Base-by-base conservation (phyloP, 495 filamentous ascomycete species). In the Elaphomyces granulatus region DNA sequence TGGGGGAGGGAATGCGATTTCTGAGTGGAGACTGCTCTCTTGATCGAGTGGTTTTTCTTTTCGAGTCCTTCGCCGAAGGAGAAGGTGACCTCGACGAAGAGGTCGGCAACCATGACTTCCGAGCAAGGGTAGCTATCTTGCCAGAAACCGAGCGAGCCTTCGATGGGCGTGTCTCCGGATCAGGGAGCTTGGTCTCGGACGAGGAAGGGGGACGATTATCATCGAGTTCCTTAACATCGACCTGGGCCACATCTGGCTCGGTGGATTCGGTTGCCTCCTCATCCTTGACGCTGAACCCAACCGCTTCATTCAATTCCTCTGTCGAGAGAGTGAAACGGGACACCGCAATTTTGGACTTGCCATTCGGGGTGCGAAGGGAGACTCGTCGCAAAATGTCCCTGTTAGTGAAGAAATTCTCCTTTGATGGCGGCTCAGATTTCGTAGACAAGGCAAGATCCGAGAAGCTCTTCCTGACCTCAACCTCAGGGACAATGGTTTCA, bases 51-150 rank as follows among this genome's bases (percentile, higher is more conserved):
- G 61, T 31, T 55, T 65, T 45, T 36, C 58, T 48, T 49, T 65
- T 58, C 7, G 50, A 36, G 32, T 50, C 52, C 43, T 62, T 67
- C 1, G 60, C 53, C 12, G 60, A 60, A 10, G 79, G 76, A 15
- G 74, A 78, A 3, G 76, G 74, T 4, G 78, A 77, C 34, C 72
- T 64, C 21, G 76, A 77, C 8, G 70, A 64, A 15, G 79, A 80
- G 32, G 57, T 60, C 7, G 72, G 60, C 10, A 72, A 71, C 79
- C 80, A 84, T 33, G 80, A 76, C 50, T 72, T 73, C 45, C 71
- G 72, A 9, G 79, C 75, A 46, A 83, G 68, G 43, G 64, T 75
- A 42, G 75, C 71, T 49, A 84, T 68, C 19, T 78, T 72, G 32
- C 75, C 77, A 3, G 78, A 77, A 49, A 79, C 71, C 3, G 67